A percentile compares a stretch with the other conserved stretches of the same genome.
These are phyloP conservation scores for Hanseniaspora osmophila DNA, from an alignment of 805 yeast species.

Conservation along the genomic window DNA sequence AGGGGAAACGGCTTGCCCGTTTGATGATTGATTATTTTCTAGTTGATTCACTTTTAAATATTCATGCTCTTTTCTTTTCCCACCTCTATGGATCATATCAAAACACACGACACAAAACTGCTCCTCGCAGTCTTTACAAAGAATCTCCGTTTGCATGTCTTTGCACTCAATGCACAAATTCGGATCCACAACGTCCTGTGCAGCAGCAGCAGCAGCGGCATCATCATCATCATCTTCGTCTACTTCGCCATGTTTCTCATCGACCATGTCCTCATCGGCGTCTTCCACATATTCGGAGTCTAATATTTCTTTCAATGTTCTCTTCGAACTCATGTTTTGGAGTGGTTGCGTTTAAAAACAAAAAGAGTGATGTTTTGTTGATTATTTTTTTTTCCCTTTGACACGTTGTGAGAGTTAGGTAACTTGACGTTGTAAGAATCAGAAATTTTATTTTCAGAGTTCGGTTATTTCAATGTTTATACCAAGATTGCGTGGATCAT, in stretches of 20 bases:
- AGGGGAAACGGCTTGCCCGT: no score
- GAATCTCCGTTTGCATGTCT: constrained; percentile 55
- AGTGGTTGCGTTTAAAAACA: not conserved
- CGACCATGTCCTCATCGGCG: constrained; percentile 15
- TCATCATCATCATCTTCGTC: constrained; percentile 11
- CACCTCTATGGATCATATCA: constrained; percentile 54
- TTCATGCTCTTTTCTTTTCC: constrained; percentile 38
- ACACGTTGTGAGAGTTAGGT: no score
- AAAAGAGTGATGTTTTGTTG: no score
- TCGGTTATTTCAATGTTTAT: no score
- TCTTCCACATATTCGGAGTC: constrained; percentile 25
- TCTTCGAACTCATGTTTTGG: constrained; percentile 9
- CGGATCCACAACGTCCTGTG: constrained; percentile 21
- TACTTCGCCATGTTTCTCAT: not conserved
- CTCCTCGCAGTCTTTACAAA: constrained; percentile 51
- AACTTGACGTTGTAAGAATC: no score
- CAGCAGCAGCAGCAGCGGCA: no score
- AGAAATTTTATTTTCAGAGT: no score
- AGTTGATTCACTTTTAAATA: constrained; percentile 9
- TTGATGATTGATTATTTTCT: not conserved
- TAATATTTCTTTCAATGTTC: constrained; percentile 25
- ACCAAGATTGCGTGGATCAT: no score
- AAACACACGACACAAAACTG: constrained; percentile 58
- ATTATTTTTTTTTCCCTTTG: no score
- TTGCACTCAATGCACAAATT: constrained; percentile 53